Evolutionary conservation across 371 early-diverging fungal species (phyloP).

Genomic region (Dichotomocladium elegans): DNA sequence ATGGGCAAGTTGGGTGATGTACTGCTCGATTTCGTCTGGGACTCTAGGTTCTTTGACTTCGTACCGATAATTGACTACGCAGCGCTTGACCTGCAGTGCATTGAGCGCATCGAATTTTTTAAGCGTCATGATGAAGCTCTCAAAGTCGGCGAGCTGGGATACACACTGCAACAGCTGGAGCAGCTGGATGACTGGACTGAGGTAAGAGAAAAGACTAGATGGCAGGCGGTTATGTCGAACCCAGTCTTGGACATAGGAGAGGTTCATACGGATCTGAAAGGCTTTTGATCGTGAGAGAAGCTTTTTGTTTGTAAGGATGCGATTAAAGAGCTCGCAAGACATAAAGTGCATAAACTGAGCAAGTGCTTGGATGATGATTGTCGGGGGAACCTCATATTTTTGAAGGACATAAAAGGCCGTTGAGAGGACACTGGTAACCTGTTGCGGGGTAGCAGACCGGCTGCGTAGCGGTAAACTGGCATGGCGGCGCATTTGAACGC

Average conservation of each 20-base stretch:
- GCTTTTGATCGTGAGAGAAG: slow-evolving; percentile 76
- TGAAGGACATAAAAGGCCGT: slow-evolving; percentile 55
- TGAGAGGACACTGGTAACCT: slow-evolving; percentile 58
- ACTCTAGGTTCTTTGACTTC: slow-evolving; percentile 75
- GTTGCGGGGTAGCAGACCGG: slow-evolving; percentile 34
- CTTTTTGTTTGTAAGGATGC: slow-evolving; percentile 68
- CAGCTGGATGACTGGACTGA: slow-evolving; percentile 70
- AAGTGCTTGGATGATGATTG: slow-evolving; percentile 17
- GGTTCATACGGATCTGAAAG: slow-evolving; percentile 78
- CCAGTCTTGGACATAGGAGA: slow-evolving; percentile 83
- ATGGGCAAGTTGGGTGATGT: slow-evolving; percentile 61
- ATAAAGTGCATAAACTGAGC: slow-evolving; percentile 72
- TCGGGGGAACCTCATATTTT: slow-evolving; percentile 59
- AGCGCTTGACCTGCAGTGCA: slow-evolving; percentile 64
- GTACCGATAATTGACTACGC: slow-evolving; percentile 73
- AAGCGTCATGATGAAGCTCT: slow-evolving; percentile 68
- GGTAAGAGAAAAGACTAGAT: slow-evolving; percentile 31
- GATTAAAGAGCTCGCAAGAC: slow-evolving; percentile 77
- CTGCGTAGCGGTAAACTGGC: slow-evolving; percentile 1
- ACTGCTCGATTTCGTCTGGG: slow-evolving; percentile 66
- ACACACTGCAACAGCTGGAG: slow-evolving; percentile 78
- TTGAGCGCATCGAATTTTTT: slow-evolving; percentile 60
- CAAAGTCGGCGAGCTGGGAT: slow-evolving; percentile 59
- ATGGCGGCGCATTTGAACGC: slow-evolving; percentile 6
- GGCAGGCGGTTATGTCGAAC: slow-evolving; percentile 54